Conservation (phyloP, 106 monocot species). For the Dioscorea zingiberensis region DNA sequence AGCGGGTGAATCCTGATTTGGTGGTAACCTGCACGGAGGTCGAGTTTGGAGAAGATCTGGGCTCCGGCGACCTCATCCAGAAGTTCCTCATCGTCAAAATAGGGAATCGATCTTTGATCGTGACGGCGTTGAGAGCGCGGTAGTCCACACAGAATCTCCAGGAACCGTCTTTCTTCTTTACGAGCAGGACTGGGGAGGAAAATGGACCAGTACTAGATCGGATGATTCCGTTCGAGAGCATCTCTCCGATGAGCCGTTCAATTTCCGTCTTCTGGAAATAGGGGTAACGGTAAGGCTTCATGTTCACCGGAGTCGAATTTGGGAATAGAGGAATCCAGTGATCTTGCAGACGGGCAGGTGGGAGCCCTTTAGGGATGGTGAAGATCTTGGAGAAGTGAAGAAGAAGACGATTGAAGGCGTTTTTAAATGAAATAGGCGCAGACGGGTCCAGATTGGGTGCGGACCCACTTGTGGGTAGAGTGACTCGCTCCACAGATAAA, state of each 20-base stretch:
- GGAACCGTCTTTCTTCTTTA: constrained; percentile 12
- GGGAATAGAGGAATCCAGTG: background rate
- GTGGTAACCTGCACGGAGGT: constrained; percentile 16
- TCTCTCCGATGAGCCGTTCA: background rate
- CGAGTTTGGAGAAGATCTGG: constrained; percentile 13
- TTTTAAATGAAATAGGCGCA: background rate
- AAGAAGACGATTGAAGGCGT: background rate
- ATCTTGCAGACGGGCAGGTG: background rate
- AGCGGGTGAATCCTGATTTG: background rate
- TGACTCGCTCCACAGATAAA: too few relatives aligned
- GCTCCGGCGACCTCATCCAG: constrained; percentile 12
- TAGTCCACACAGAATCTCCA: constrained; percentile 14
- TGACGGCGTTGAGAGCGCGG: constrained; percentile 1
- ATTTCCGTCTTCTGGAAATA: background rate
- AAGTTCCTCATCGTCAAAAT: background rate
- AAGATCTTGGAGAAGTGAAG: background rate
- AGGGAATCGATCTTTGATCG: constrained; percentile 1
- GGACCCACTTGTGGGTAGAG: too few relatives aligned
- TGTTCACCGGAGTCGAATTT: background rate
- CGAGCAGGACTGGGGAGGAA: background rate
- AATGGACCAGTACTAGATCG: background rate
- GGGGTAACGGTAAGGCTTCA: background rate
- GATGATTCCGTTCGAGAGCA: background rate
- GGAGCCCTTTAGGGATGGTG: background rate
- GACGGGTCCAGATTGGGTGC: too few relatives aligned